Percentiles rank a stretch among this genome's conserved stretches.
phyloP scores from a whole-genome alignment of 345 rosid species.

The Euphorbia pulcherrima region DNA sequence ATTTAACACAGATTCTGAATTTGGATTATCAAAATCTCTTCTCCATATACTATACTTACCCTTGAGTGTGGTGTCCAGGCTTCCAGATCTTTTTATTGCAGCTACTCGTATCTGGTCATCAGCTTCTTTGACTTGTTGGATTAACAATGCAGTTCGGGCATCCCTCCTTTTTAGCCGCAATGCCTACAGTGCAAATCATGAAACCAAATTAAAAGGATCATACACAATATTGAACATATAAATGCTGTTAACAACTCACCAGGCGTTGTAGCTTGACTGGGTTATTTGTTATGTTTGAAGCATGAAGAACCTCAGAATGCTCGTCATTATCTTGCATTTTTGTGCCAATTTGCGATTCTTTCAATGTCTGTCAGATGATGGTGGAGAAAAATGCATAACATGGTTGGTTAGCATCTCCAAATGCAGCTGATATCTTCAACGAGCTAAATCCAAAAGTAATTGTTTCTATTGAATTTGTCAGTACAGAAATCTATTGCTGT shows the following conservation, averaged over 20 bases:
- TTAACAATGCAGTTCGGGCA: conserved; percentile 55
- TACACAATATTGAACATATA: conserved; percentile 7
- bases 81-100: conserved; percentile 56
- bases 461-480: neutral
- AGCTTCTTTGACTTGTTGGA: conserved; percentile 53
- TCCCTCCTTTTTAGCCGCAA: conserved; percentile 60
- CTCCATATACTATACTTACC: conserved; percentile 94
- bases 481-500: conserved; percentile 1
- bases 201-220: conserved; percentile 23
- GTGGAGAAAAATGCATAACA: conserved; percentile 1
- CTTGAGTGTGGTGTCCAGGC: conserved; percentile 45
- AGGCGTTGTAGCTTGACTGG: conserved; percentile 82
- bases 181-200: conserved; percentile 42
- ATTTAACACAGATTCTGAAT: conserved; percentile 76
- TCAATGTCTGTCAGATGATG: conserved; percentile 18
- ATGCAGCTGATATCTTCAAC: neutral
- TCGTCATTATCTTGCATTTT: conserved; percentile 32
- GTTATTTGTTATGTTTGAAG: conserved; percentile 34
- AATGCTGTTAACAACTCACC: conserved; percentile 45
- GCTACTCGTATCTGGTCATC: conserved; percentile 52
- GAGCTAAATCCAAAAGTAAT: neutral
- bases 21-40: conserved; percentile 78
- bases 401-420: conserved; percentile 3
- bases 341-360: conserved; percentile 32
- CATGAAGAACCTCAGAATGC: conserved; percentile 25